phyloP scores from a whole-genome alignment of 306 rosid genomes.

The Cucurbita moschata region DNA sequence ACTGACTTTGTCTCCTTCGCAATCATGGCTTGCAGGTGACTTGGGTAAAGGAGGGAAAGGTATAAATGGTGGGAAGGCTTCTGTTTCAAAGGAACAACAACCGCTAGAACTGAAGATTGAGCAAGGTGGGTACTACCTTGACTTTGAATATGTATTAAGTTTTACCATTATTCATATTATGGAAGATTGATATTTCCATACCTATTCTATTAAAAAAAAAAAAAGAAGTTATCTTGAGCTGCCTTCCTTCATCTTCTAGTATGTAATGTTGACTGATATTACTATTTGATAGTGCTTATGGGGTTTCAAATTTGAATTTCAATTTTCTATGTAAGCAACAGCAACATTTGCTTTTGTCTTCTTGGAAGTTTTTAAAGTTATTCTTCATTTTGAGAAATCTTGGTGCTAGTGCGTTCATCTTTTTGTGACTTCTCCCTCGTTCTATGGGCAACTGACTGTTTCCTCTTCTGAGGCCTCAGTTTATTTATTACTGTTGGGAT shows the following conservation, averaged over 20 bases:
- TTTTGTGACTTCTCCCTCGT: background rate
- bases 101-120: conserved; percentile 41
- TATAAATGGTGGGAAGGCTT: conserved; percentile 27
- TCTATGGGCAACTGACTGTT: background rate
- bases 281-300: background rate
- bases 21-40: conserved; percentile 17
- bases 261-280: background rate
- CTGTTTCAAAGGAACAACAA: conserved; percentile 25
- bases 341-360: background rate
- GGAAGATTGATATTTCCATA: background rate
- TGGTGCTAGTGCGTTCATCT: background rate
- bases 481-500: background rate
- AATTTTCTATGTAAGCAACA: background rate
- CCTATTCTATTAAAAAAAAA: background rate
- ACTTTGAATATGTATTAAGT: background rate
- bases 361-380: background rate
- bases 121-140: conserved; percentile 38
- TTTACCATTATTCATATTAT: background rate
- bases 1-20: background rate
- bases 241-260: background rate
- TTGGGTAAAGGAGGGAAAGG: conserved; percentile 38
- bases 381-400: background rate
- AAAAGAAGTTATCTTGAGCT: background rate
- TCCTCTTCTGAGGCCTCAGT: background rate
- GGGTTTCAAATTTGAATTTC: background rate